phyloP scores from a whole-genome alignment of 257 asterid species.

The Fraxinus cuspidata region DNA sequence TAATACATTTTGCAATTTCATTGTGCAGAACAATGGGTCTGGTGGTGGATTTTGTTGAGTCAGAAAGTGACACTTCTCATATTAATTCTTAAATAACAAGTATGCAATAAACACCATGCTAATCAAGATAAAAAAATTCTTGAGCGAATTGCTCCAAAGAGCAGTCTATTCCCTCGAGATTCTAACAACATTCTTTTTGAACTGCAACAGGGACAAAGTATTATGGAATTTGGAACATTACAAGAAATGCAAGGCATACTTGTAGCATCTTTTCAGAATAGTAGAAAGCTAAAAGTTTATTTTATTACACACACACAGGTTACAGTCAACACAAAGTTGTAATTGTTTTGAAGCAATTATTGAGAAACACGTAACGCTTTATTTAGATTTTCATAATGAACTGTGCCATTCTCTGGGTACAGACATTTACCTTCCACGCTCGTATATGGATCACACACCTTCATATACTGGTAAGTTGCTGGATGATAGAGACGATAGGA shows the following conservation, averaged over 20 bases:
- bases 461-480: neutral
- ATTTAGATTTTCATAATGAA: neutral
- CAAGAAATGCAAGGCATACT: neutral
- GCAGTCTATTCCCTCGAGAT: neutral
- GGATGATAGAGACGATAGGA: neutral
- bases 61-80: neutral
- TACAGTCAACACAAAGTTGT: conserved; percentile 13
- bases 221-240: neutral
- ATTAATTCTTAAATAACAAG: neutral
- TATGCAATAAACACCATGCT: too few relatives aligned
- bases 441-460: neutral
- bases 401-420: neutral
- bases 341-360: conserved; percentile 3
- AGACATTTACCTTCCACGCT: neutral
- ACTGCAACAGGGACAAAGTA: neutral
- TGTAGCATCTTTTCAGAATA: neutral
- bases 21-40: neutral
- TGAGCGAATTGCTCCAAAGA: neutral
- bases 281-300: neutral
- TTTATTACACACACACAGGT: neutral
- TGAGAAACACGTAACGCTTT: neutral
- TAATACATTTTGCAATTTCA: neutral
- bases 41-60: neutral
- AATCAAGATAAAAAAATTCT: too few relatives aligned
- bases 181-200: too few relatives aligned